Percentiles rank a stretch among this genome's conserved stretches.
These are phyloP conservation scores for Fibroporia radiculosa DNA, from an alignment of 768 basidiomycete species.

Conservation along the genomic window DNA sequence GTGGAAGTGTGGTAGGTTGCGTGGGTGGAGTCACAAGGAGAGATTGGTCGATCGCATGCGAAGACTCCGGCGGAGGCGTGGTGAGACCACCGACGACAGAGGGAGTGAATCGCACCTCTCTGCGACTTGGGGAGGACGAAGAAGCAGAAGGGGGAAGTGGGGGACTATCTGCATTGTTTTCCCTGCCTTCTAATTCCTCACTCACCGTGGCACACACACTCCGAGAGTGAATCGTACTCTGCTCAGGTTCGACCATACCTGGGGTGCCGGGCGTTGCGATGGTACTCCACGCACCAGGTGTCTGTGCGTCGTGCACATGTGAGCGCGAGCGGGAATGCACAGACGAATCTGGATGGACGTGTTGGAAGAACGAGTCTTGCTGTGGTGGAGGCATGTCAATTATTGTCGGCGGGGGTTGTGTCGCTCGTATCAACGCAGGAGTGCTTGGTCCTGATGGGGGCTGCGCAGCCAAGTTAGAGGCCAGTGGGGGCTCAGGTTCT, in stretches of 20 bases:
- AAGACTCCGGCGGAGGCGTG: constrained; percentile 15
- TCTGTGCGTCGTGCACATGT: constrained; percentile 25
- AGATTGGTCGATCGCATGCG: constrained; percentile 5
- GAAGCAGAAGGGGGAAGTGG: too few species aligned
- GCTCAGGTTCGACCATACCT: constrained; percentile 3
- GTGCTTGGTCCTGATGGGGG: neutral
- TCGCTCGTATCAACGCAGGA: neutral
- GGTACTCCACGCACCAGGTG: constrained; percentile 66
- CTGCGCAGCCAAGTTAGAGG: constrained; percentile 10
- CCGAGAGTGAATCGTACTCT: neutral
- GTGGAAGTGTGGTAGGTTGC: neutral
- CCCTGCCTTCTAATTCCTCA: constrained; percentile 33
- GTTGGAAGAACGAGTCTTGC: constrained; percentile 2
- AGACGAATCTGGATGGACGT: constrained; percentile 20
- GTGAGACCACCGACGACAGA: constrained; percentile 30
- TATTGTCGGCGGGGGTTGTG: constrained; percentile 9
- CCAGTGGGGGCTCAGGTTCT: constrained; percentile 5
- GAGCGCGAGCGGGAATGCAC: constrained; percentile 14
- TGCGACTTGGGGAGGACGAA: constrained; percentile 15
- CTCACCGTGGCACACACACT: constrained; percentile 29
- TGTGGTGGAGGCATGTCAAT: constrained; percentile 9
- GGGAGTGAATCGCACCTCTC: constrained; percentile 41
- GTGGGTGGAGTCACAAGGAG: neutral
- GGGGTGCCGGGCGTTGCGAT: constrained; percentile 64
- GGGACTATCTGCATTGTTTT: too few species aligned